Conservation (phyloP, 257 asterid species). For the Rubia yunnanensis region DNA sequence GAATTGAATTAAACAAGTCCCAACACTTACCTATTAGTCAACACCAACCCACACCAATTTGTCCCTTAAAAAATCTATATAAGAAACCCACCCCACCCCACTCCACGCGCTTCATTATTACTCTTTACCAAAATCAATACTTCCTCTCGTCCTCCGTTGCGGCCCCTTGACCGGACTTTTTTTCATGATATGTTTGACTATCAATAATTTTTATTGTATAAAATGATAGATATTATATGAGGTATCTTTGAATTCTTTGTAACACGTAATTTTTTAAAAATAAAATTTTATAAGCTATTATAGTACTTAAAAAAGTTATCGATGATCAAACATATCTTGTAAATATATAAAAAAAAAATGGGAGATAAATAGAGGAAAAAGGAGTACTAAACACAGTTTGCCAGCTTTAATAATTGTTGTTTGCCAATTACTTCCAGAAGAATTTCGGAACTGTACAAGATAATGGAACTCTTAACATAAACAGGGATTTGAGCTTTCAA, state of each 20-base stretch:
- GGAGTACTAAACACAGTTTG: not conserved
- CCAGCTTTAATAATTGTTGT: conserved; percentile 9
- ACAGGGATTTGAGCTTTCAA: conserved; percentile 1
- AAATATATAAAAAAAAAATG: no score
- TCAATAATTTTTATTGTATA: no score
- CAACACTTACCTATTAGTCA: conserved; percentile 24
- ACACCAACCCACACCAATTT: conserved; percentile 35
- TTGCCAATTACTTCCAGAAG: conserved; percentile 9
- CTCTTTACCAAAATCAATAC: not conserved
- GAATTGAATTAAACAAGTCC: conserved; percentile 9
- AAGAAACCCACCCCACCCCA: conserved; percentile 15
- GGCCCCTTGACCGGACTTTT: no score
- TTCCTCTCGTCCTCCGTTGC: no score
- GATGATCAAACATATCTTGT: no score
- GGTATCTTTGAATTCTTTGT: no score
- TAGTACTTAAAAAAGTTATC: no score
- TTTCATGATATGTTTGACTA: no score
- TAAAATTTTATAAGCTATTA: no score
- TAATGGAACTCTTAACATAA: not conserved
- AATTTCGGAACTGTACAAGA: not conserved
- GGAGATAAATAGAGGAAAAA: no score
- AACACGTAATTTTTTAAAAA: no score
- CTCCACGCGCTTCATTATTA: conserved; percentile 18
- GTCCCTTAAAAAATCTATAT: conserved; percentile 5
- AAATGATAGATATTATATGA: no score